phyloP scores from a whole-genome alignment of 352 stramenopile species.

The Globisporangium nagaii region DNA sequence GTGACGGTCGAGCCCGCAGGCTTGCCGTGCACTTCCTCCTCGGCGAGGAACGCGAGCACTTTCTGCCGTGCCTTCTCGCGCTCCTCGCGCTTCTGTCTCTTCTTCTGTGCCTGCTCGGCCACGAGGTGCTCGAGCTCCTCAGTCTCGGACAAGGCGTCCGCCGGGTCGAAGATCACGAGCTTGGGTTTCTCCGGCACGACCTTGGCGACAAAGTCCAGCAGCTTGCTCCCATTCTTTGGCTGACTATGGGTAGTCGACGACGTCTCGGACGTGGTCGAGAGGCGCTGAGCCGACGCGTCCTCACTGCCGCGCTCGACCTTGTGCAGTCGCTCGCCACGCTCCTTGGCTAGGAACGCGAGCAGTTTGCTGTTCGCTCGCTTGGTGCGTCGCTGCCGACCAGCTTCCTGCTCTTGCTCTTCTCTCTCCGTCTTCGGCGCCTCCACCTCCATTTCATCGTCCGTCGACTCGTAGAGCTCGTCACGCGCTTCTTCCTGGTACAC shows the following conservation, averaged over 20 bases:
- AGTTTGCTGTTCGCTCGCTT: conserved; percentile 47
- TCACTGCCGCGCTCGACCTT: conserved; percentile 17
- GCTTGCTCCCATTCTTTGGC: conserved; percentile 19
- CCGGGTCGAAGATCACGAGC: conserved; percentile 50
- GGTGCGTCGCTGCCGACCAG: conserved; percentile 8
- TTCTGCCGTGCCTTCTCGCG: conserved; percentile 42
- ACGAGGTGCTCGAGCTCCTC: conserved; percentile 34
- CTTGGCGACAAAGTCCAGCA: conserved; percentile 59
- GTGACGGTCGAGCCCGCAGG: conserved; percentile 31
- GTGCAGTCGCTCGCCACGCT: conserved; percentile 43
- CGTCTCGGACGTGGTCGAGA: conserved; percentile 23
- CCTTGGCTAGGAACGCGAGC: conserved; percentile 50
- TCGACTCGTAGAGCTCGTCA: conserved; percentile 20
- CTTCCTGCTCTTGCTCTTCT: conserved; percentile 2
- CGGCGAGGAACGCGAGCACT: conserved; percentile 34
- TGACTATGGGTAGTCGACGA: conserved; percentile 1
- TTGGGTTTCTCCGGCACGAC: conserved; percentile 38
- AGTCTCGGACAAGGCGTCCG: conserved; percentile 28
- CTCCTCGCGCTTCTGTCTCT: conserved; percentile 39
- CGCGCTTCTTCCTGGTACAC: conserved; percentile 67
- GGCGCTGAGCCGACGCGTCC: conserved; percentile 3
- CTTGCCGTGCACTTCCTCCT: conserved; percentile 25
- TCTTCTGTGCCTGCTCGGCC: conserved; percentile 30
- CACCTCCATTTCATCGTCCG: conserved; percentile 5
- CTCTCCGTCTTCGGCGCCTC: neutral